Evolutionary conservation across 2,329 filamentous ascomycete genomes (phyloP), one percentile per base, ranked within the genome.

Genomic region (Dissoconium aciculare): DNA sequence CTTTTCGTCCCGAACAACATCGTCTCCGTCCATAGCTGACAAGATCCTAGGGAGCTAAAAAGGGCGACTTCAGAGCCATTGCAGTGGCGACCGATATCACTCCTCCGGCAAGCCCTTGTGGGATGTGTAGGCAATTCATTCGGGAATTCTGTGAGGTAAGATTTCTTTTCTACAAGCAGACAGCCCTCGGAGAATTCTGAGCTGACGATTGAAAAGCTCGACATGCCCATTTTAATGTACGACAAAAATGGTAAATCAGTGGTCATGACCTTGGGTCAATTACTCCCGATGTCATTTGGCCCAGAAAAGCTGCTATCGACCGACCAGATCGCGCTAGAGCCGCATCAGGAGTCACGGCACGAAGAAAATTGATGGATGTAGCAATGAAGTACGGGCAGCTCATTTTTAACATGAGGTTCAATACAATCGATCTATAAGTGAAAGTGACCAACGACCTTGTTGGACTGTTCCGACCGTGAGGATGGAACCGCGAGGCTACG

Each of bases 91-190:
- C 85, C 4, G 80, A 94, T 52, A 77, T 54, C 30, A 46, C 38
- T 17, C 51, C 51, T 5, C 53, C 54, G 2, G 50, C 50, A 2
- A 59, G 54, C 26, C 89, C 89, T 0, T 98, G 89, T 53, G 89
- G 89, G 33, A 94, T 93, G 84, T 95, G 87, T 55, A 67, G 87
- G 46, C 87, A 94, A 54, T 92, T 87, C 36, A 47, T 66, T 30
- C 37, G 62, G 16, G 63, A 66, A 46, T 66, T 66, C 28, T 53
- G 60, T 37, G 53, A 54, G 35, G 48, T 60, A 29, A 17, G 31
- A 15, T n/a, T 14, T 17, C 4, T 17, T 17, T 19, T 11, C 16
- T 21, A 28, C 26, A 19, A n/a, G 4, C 4, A 8, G 28, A 30
- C 27, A 30, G 27, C 37, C 29, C 23, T 6, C 15, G 9, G 5